Base-by-base conservation (phyloP, 148 eudicot genomes). In the Tetragonia tetragonoides region DNA sequence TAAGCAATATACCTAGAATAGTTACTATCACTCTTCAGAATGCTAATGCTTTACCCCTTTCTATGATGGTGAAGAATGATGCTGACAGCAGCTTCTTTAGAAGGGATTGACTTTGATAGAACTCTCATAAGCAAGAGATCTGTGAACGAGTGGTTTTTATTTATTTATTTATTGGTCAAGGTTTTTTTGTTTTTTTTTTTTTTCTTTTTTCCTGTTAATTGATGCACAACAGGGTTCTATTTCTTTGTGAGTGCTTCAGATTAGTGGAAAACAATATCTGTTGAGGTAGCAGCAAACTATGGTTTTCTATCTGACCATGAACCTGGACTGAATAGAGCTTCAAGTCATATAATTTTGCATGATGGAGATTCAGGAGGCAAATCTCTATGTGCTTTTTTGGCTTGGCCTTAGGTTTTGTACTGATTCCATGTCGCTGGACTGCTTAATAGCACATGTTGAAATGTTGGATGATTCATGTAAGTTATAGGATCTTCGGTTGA, bases 31-130 rank as follows among this genome's bases (percentile, higher is more conserved):
- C 44, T 47, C 54, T 78, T 57, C 20, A 40, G 37, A 20, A 66
- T 54, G 74, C 61, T 70, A 24, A 2, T 49, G 60, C 61, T 71
- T 71, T 70, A 53, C 23, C 23, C 12, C 73, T 71, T 51, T 71
- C 34, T 7, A 16, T 37, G 38, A 47, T 70, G 39, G 59, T 70
- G 40, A 47, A 23, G 56, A 71, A 51, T 71, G 34, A 34, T 71
- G 61, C 60, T 71, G 74, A 71, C 23, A 71, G 49, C 57, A 69
- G 39, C 41, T 51, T 51, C 8, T 24, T 23, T 3, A 44, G 56
- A 49, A 34, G 37, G 34, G 38, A 71, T 3, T 53, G 20, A 0
- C 42, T 12, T 16, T 41, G 49, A 24, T 38, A 53, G 10, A 20
- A 28, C 4, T 69, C 38, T 51, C 18, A 28, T 7, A 24, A 8